Conservation (phyloP, 257 asterid species). For the Solanum etuberosum region DNA sequence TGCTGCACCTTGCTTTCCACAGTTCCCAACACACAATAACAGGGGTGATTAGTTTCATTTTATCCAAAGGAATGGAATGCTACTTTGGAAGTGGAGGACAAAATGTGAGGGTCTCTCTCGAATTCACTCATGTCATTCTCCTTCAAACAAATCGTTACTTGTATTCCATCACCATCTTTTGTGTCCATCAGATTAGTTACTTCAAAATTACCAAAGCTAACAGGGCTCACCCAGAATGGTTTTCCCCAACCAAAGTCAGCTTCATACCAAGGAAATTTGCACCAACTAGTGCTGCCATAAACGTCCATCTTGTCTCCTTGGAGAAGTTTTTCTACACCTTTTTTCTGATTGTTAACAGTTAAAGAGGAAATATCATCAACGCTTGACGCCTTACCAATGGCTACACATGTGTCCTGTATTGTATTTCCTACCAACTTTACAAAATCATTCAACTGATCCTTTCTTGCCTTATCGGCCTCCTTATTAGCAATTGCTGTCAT, state of each 20-base stretch:
- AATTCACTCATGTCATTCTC: too few relatives aligned
- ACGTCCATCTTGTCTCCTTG: background rate
- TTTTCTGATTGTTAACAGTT: accelerated
- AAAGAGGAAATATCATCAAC: background rate
- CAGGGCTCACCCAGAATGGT: background rate
- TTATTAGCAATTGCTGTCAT: background rate
- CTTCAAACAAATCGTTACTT: too few relatives aligned
- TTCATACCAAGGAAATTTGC: background rate
- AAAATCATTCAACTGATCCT: background rate
- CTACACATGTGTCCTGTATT: background rate
- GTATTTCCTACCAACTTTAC: background rate
- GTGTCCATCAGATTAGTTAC: too few relatives aligned
- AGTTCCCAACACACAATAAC: too few relatives aligned
- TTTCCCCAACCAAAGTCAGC: constrained; percentile 24
- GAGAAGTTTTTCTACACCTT: too few relatives aligned
- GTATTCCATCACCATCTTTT: too few relatives aligned
- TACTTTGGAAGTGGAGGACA: too few relatives aligned
- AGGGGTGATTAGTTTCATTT: too few relatives aligned
- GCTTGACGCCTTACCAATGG: background rate
- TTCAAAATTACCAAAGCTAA: too few relatives aligned
- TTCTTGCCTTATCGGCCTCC: background rate
- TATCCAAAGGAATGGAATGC: too few relatives aligned
- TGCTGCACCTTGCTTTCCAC: too few relatives aligned
- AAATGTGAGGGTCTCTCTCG: too few relatives aligned
- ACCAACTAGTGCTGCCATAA: background rate